Evolutionary conservation across 2,329 filamentous ascomycete species (phyloP), one percentile per base, ranked within the genome.

Genomic region (Fusarium odoratissimum): DNA sequence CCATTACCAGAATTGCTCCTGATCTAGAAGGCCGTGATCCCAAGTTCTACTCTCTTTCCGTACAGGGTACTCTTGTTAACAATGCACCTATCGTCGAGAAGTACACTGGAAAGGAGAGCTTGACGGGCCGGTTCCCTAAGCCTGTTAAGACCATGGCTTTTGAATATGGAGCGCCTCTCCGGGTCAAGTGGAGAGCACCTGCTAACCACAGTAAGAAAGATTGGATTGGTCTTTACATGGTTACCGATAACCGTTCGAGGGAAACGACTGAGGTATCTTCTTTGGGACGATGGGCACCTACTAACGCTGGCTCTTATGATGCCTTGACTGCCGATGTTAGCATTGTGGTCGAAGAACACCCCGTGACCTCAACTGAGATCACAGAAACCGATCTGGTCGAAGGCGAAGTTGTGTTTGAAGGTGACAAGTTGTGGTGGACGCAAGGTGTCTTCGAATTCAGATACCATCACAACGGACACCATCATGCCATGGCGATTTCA

Each of bases 361-460:
- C 88, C 2, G 81, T 91, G 2, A 80, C 85, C 72, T 83, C 72
- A 84, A 85, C 77, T 17, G 87, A 90, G 60, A 84, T 85, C 2
- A 84, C 86, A 6, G 87, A 87, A 7, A 83, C 82, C 23, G 87
- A 93, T 64, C 87, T 91, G 72, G 88, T 94, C 8, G 87, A 89
- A 17, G 96, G 96, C 46, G 94, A 97, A 80, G 91, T 98, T 78
- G 82, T 94, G 17, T 98, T 99, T 79, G 87, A 91, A 14, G 95
- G 96, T 52, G 95, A 98, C 84, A 97, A 97, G 83, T 88, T 98
- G 5, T 99, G 94, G 92, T 99, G 96, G 96, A 97, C 93, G 0
- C 93, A 95, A 69, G 96, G 96, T 60, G 93, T 97, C 6, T 99
- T 97, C 79, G 96, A 99, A 79, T 97, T 99, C 85, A 91, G 96